phyloP scores from a whole-genome alignment of 2,329 filamentous ascomycete genomes.

The Neoarthrinium moseri region DNA sequence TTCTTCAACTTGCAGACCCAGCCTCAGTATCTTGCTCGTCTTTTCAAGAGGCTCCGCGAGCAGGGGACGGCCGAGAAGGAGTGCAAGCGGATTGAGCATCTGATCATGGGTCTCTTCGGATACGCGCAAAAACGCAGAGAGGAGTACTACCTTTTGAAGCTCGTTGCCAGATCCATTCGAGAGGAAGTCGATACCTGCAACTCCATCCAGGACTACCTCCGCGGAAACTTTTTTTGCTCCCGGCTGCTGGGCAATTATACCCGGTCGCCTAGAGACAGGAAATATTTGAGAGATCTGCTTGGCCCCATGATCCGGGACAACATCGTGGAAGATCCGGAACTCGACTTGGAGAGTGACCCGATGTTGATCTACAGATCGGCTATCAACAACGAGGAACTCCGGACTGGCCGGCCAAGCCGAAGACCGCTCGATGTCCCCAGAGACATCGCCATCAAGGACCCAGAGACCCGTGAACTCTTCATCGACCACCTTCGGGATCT shows the following conservation, averaged over 20 bases:
- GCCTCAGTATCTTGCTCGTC: constrained; percentile 84
- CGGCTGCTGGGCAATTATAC: constrained; percentile 86
- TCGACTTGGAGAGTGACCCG: constrained; percentile 95
- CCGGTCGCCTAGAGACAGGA: constrained; percentile 86
- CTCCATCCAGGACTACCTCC: constrained; percentile 78
- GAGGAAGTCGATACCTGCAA: constrained; percentile 79
- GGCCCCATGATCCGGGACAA: constrained; percentile 85
- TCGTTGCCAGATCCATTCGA: constrained; percentile 77
- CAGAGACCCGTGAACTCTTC: constrained; percentile 87
- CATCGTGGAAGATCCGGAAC: constrained; percentile 84
- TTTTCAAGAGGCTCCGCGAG: constrained; percentile 83
- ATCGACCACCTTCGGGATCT: constrained; percentile 93
- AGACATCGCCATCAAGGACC: constrained; percentile 93
- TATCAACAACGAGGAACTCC: constrained; percentile 95
- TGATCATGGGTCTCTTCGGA: constrained; percentile 95
- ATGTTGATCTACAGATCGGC: constrained; percentile 95
- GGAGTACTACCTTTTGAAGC: constrained; percentile 92
- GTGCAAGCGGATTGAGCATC: constrained; percentile 83
- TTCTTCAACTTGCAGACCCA: constrained; percentile 98
- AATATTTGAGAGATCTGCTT: constrained; percentile 84
- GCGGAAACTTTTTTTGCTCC: constrained; percentile 91
- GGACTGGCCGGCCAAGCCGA: constrained; percentile 80
- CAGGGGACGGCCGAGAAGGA: constrained; percentile 87
- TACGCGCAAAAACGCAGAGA: constrained; percentile 96
- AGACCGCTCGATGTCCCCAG: constrained; percentile 82